phyloP scores from a whole-genome alignment of 2,329 filamentous ascomycete species.

The Thelonectria blattea region DNA sequence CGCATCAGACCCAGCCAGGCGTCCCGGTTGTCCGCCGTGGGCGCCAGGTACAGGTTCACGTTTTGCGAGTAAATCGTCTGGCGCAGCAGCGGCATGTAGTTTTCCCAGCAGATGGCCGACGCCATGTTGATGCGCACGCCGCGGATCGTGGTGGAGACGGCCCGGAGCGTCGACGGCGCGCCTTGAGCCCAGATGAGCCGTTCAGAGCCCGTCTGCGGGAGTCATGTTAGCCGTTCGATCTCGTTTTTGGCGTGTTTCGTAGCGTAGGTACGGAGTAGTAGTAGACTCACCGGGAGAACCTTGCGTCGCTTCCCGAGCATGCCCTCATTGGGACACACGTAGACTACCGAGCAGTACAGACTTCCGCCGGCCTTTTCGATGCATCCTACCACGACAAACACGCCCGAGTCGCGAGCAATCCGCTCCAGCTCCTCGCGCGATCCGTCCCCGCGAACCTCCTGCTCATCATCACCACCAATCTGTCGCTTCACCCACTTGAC shows the following conservation, averaged over 20 bases:
- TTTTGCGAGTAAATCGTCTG: conserved; percentile 88
- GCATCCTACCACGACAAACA: conserved; percentile 81
- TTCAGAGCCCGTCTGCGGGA: conserved; percentile 72
- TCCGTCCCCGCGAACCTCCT: conserved; percentile 55
- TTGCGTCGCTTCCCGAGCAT: conserved; percentile 86
- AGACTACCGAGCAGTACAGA: conserved; percentile 82
- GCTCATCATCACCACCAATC: conserved; percentile 46
- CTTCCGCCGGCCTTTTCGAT: conserved; percentile 84
- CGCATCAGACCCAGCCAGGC: conserved; percentile 84
- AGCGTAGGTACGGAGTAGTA: conserved; percentile 36
- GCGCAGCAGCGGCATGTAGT: conserved; percentile 89
- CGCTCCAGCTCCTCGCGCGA: conserved; percentile 81
- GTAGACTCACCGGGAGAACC: conserved; percentile 74
- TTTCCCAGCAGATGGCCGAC: conserved; percentile 95
- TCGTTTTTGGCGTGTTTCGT: not conserved
- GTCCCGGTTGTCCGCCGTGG: conserved; percentile 84
- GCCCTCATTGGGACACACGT: conserved; percentile 77
- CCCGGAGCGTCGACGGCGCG: conserved; percentile 76
- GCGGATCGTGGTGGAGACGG: conserved; percentile 79
- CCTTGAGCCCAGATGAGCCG: conserved; percentile 90
- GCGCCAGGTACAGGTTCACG: conserved; percentile 88
- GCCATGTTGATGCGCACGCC: conserved; percentile 82
- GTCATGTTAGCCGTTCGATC: not conserved
- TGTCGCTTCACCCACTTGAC: conserved; percentile 72
- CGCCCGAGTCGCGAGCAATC: conserved; percentile 76